Evolutionary conservation across 805 yeast genomes (phyloP), one percentile per base, ranked within the genome.

Genomic region (Maudiozyma turicensis): DNA sequence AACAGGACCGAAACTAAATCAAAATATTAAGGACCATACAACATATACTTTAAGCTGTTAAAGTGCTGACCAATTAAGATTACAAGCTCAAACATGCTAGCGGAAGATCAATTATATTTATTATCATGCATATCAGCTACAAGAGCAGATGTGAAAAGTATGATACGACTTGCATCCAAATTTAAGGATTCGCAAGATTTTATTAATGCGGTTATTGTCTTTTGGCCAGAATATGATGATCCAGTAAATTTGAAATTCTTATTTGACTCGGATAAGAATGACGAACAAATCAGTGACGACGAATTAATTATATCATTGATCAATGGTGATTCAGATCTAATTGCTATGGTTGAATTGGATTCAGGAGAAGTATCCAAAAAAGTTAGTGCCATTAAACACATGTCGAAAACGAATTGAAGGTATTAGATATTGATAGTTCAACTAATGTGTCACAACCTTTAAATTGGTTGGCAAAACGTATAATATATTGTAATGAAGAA

Each of bases 171-270:
- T 6, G 29, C 43, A 53, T 4, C 11, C 40, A 13, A 48, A 38
- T 49, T 49, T 47, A 47, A 50, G 44, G 34, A 48, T 39, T 47
- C 55, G 4, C 29, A 43, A n/a, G 59, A 54, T 6, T 49, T 56
- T 9, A 56, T 55, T 15, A 54, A 61, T 38, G 52, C 52, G 2
- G 40, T 59, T 8, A 56, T 65, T 40, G 58, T 61, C 11, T 48
- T 65, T 13, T 64, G 65, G 65, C 68, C 68, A 33, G 68, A 64
- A 51, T 45, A 58, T 15, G 60, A 54, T 35, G 62, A 60, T 41
- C 66, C 66, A 10, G 29, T 38, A 5, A 41, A 49, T 6, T 45
- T 63, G 42, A 30, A 43, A 15, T 58, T 54, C 32, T 45, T 57
- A 13, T 52, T 57, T 13, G 52, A 26, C 9, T 14, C 15, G 5